Percentiles rank a stretch among this genome's conserved stretches.
Evolutionary conservation across 1,284 basidiomycete species (phyloP).

Genomic region (Fomitiporia mediterranea): DNA sequence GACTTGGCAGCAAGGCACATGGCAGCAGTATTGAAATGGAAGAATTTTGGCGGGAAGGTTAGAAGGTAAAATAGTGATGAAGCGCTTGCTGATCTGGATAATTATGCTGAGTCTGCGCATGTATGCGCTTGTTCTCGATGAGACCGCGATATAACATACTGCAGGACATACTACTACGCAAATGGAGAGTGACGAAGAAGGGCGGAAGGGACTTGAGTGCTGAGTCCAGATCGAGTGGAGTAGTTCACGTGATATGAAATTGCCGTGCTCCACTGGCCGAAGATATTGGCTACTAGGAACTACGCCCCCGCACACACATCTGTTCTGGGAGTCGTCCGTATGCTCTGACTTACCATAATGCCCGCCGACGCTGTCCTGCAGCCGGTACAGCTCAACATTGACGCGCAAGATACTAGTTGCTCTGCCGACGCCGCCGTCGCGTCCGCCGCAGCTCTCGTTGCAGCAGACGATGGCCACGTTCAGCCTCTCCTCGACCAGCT

Average conservation of each 20-base stretch:
- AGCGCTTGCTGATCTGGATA: neutral
- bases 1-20: constrained; percentile 1
- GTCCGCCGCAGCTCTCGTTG: constrained; percentile 11
- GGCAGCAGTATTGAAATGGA: no score
- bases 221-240: neutral
- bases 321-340: neutral
- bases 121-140: no score
- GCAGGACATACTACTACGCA: no score
- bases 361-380: neutral
- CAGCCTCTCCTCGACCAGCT: constrained; percentile 10
- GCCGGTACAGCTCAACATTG: neutral
- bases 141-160: neutral
- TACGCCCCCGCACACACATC: neutral
- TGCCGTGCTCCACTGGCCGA: constrained; percentile 5
- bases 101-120: no score
- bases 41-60: no score
- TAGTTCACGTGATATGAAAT: neutral
- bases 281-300: neutral
- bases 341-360: neutral
- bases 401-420: neutral
- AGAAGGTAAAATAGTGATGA: neutral
- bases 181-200: neutral
- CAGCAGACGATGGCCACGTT: constrained; percentile 10
- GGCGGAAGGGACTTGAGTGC: neutral
- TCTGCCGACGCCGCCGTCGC: constrained; percentile 3